Evolutionary conservation across 225 moss, liverwort and hornwort genomes (phyloP).

Genomic region (Pleurozium schreberi): DNA sequence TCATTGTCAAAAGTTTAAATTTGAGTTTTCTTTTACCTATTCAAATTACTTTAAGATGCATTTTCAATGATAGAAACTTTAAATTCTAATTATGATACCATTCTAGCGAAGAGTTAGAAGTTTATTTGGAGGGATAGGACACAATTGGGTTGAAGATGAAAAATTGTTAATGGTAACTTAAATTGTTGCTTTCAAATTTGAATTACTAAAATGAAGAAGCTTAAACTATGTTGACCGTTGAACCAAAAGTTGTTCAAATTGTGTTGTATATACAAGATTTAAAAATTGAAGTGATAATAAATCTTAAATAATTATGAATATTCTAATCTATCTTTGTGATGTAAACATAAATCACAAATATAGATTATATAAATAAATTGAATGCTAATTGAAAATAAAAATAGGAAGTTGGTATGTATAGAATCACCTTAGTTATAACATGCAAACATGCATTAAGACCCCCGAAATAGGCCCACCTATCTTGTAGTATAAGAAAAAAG

Average conservation of each 20-base stretch:
- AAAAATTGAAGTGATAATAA: neutral
- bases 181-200: neutral
- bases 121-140: rapidly evolving
- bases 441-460: no score
- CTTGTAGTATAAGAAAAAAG: no score
- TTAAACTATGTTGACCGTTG: rapidly evolving
- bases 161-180: neutral
- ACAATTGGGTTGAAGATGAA: neutral
- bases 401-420: no score
- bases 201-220: neutral
- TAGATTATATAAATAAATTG: no score
- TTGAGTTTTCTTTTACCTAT: neutral
- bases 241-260: neutral
- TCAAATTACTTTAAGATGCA: no score
- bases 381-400: neutral
- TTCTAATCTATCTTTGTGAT: neutral
- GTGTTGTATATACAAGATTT: no score
- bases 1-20: neutral
- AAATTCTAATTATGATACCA: neutral
- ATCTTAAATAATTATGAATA: neutral
- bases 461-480: no score
- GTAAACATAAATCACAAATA: no score
- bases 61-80: neutral
- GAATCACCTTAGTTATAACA: no score
- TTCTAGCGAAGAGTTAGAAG: neutral